These are phyloP conservation scores for Colletotrichum ledebouriae DNA, from an alignment of 2,329 filamentous ascomycete genomes.

Conservation along the genomic window DNA sequence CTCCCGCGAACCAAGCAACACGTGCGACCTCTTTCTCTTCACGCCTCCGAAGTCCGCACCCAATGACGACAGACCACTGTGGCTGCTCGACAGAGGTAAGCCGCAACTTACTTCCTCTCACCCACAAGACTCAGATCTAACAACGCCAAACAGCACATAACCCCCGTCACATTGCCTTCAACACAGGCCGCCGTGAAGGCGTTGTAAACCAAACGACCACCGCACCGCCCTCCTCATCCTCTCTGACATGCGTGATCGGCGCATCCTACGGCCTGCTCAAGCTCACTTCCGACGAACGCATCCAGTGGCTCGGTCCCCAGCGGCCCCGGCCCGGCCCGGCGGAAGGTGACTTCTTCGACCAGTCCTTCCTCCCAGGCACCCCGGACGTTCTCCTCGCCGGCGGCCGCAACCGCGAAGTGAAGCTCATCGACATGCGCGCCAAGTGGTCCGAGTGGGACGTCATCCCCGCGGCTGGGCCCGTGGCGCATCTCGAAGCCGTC, in stretches of 20 bases:
- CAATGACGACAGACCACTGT: slow-evolving; percentile 50
- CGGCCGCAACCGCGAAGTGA: slow-evolving; percentile 62
- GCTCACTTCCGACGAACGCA: slow-evolving; percentile 50
- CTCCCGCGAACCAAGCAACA: slow-evolving; percentile 51
- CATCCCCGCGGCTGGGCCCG: slow-evolving; percentile 56
- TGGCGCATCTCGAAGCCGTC: slow-evolving; percentile 65
- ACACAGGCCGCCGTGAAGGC: slow-evolving; percentile 48
- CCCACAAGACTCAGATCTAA: neutral
- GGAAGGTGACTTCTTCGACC: slow-evolving; percentile 59
- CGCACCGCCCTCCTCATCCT: slow-evolving; percentile 54
- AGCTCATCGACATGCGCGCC: slow-evolving; percentile 60
- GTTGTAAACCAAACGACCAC: slow-evolving; percentile 58
- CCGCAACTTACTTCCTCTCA: neutral
- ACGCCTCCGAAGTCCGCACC: slow-evolving; percentile 50
- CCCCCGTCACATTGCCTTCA: slow-evolving; percentile 51
- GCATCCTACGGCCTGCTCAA: slow-evolving; percentile 62
- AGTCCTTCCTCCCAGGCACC: slow-evolving; percentile 61
- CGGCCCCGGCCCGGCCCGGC: slow-evolving; percentile 39
- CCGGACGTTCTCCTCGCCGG: slow-evolving; percentile 64
- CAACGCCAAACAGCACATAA: slow-evolving; percentile 46
- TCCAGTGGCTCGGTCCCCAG: slow-evolving; percentile 52
- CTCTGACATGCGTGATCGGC: slow-evolving; percentile 61
- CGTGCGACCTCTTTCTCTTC: slow-evolving; percentile 55
- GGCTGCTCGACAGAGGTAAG: slow-evolving; percentile 52
- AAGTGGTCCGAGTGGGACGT: slow-evolving; percentile 51